These are phyloP conservation scores for Aspergillus quadricinctus DNA, from an alignment of 2,329 filamentous ascomycete genomes.

Conservation along the genomic window DNA sequence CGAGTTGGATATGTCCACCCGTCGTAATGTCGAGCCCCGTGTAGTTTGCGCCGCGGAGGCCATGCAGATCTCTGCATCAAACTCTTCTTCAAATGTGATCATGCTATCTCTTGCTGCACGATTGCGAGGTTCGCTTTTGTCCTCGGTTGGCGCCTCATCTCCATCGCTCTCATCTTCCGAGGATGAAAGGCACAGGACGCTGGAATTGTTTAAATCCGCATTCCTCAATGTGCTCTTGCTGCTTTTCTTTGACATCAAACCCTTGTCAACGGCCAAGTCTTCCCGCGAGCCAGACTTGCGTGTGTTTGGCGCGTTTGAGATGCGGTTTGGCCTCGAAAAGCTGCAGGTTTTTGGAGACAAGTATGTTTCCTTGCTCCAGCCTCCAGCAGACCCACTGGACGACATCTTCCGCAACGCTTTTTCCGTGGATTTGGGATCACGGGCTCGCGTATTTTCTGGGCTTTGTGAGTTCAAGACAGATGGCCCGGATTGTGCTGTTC, in stretches of 20 bases:
- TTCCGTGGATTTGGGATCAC: constrained; percentile 17
- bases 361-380: constrained; percentile 22
- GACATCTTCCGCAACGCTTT: constrained; percentile 14
- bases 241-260: constrained; percentile 32
- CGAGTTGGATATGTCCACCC: constrained; percentile 24
- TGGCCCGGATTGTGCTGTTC: constrained; percentile 17
- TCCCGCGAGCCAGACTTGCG: constrained; percentile 14
- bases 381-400: constrained; percentile 20
- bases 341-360: constrained; percentile 19
- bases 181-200: constrained; percentile 47
- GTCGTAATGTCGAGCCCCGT: constrained; percentile 23
- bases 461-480: constrained; percentile 22
- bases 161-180: constrained; percentile 44
- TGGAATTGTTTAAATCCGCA: constrained; percentile 41
- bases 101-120: constrained; percentile 34
- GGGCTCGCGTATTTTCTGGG: constrained; percentile 18
- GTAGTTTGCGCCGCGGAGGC: constrained; percentile 36
- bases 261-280: constrained; percentile 16
- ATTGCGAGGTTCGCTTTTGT: constrained; percentile 10
- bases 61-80: constrained; percentile 41
- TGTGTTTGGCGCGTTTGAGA: constrained; percentile 14
- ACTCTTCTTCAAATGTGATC: constrained; percentile 32
- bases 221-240: constrained; percentile 35
- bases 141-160: constrained; percentile 18
- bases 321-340: constrained; percentile 10